Conservation (phyloP, 192 early-diverging fungal genomes). For the Linnemannia schmuckeri region DNA sequence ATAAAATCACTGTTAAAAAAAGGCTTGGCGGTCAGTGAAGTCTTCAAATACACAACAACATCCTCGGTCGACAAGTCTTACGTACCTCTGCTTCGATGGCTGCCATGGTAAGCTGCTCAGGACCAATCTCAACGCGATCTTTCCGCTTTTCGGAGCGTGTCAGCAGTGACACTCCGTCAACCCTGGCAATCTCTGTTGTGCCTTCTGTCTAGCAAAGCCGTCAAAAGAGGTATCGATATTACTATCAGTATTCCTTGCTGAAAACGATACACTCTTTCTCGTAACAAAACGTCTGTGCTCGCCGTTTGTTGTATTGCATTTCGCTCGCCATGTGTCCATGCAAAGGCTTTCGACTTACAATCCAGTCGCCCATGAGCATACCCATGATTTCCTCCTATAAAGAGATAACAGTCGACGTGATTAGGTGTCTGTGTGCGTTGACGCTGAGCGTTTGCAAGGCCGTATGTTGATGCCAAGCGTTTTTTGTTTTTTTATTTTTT, state of each 20-base stretch:
- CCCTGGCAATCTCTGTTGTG: conserved; percentile 50
- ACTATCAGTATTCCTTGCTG: background rate
- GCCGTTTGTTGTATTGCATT: background rate
- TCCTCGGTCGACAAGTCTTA: background rate
- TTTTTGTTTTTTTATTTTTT: background rate
- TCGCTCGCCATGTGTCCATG: background rate
- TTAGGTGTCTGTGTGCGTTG: background rate
- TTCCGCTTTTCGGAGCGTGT: conserved; percentile 66
- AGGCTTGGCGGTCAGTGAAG: background rate
- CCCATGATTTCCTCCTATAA: conserved; percentile 68
- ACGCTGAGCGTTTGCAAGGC: background rate
- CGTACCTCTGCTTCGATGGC: conserved; percentile 62
- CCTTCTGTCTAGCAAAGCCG: conserved; percentile 20
- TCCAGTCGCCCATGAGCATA: conserved; percentile 68
- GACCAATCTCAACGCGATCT: conserved; percentile 67
- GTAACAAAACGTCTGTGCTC: background rate
- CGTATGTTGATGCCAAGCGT: background rate
- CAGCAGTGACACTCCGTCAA: conserved; percentile 59
- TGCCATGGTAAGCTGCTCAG: conserved; percentile 63
- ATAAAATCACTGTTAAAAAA: background rate
- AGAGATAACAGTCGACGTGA: background rate
- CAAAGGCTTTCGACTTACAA: conserved; percentile 37
- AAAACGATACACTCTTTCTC: background rate
- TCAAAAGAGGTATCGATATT: background rate
- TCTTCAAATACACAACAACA: background rate